Conservation (phyloP, 1,284 basidiomycete genomes). For the Ganoderma lingzhi region DNA sequence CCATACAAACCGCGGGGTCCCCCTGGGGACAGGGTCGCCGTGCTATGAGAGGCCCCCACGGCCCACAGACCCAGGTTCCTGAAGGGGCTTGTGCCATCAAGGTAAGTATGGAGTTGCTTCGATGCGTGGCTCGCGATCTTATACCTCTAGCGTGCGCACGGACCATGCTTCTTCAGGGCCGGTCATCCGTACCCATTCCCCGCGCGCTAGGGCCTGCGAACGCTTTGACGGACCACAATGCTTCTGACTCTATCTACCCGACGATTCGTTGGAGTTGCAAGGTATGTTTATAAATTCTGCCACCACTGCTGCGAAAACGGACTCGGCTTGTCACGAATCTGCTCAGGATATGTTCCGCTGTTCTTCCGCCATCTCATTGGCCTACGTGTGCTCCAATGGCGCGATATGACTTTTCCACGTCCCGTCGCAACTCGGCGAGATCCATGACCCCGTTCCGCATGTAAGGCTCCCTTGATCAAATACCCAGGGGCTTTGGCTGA, state of each 20-base stretch:
- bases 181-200: slow-evolving; percentile 9
- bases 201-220: neutral
- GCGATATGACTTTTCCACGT: slow-evolving; percentile 27
- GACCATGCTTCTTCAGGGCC: slow-evolving; percentile 40
- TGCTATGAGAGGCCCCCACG: slow-evolving; percentile 65
- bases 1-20: slow-evolving; percentile 63
- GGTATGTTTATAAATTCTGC: neutral
- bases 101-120: slow-evolving; percentile 47
- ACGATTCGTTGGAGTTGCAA: neutral
- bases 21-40: slow-evolving; percentile 71
- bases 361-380: slow-evolving; percentile 4
- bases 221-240: neutral
- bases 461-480: slow-evolving; percentile 31
- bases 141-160: slow-evolving; percentile 39
- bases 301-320: neutral
- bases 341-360: slow-evolving; percentile 18
- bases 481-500: slow-evolving; percentile 17
- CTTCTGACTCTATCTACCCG: neutral
- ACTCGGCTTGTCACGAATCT: slow-evolving; percentile 15
- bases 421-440: slow-evolving; percentile 20
- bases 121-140: slow-evolving; percentile 29
- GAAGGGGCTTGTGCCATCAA: slow-evolving; percentile 50
- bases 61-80: slow-evolving; percentile 52
- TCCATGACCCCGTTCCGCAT: slow-evolving; percentile 28
- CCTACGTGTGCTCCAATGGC: slow-evolving; percentile 16